Percentiles rank a stretch among this genome's conserved stretches.
Conservation (phyloP, 441 rosid species). For the Geranium incanum region DNA sequence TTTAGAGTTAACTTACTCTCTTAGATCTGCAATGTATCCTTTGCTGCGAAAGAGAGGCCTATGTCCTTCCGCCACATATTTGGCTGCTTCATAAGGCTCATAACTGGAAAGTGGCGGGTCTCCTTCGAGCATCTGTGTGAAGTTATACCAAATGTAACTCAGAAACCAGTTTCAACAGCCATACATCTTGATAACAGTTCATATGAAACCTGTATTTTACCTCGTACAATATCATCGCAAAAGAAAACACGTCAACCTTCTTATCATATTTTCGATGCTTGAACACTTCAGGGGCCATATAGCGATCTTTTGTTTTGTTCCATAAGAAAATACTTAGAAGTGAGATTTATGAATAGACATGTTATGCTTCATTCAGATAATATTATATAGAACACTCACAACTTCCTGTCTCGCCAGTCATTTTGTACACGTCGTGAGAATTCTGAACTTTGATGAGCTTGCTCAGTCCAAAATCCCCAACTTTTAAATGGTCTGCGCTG, state of each 20-base stretch:
- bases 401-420: slow-evolving; percentile 99
- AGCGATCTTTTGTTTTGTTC: slow-evolving; percentile 62
- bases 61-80: slow-evolving; percentile 80
- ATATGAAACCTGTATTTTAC: slow-evolving; percentile 31
- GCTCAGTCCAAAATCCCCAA: slow-evolving; percentile 97
- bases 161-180: slow-evolving; percentile 24
- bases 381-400: slow-evolving; percentile 51
- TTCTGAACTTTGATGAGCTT: slow-evolving; percentile 95
- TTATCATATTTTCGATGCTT: slow-evolving; percentile 91
- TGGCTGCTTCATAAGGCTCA: slow-evolving; percentile 97
- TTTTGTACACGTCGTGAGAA: slow-evolving; percentile 95
- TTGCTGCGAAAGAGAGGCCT: slow-evolving; percentile 73
- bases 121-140: slow-evolving; percentile 87
- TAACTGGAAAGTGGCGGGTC: slow-evolving; percentile 74
- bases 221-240: slow-evolving; percentile 95
- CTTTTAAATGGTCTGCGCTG: slow-evolving; percentile 91
- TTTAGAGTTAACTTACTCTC: slow-evolving; percentile 53
- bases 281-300: slow-evolving; percentile 99
- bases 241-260: slow-evolving; percentile 97
- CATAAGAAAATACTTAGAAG: slow-evolving; percentile 6
- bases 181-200: slow-evolving; percentile 6
- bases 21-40: slow-evolving; percentile 60
- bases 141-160: slow-evolving; percentile 18
- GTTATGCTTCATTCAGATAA: slow-evolving; percentile 13
- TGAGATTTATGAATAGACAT: slow-evolving; percentile 15